These are phyloP conservation scores for Setomelanomma holmii DNA, from an alignment of 2,329 filamentous ascomycete genomes.

Conservation along the genomic window DNA sequence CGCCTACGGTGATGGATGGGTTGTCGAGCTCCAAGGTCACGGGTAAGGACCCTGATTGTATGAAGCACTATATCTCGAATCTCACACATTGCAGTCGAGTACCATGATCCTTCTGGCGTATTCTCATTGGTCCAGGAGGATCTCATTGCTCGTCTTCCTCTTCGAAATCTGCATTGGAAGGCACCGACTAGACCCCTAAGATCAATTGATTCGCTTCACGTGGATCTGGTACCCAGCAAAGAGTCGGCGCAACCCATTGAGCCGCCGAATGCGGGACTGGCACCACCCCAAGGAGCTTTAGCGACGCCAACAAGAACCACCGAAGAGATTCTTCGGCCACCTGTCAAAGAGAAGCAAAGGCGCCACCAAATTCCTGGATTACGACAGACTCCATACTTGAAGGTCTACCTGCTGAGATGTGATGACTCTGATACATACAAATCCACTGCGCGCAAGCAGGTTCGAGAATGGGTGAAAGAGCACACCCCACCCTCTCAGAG, in stretches of 20 bases:
- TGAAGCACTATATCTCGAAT: not conserved
- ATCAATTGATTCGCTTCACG: slow-evolving; percentile 90
- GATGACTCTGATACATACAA: slow-evolving; percentile 98
- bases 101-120: slow-evolving; percentile 89
- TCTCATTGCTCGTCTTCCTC: slow-evolving; percentile 78
- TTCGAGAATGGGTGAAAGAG: slow-evolving; percentile 90
- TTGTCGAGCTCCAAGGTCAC: slow-evolving; percentile 60
- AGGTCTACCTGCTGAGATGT: slow-evolving; percentile 86
- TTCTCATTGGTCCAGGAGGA: slow-evolving; percentile 83
- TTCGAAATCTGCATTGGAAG: slow-evolving; percentile 96
- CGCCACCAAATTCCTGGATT: slow-evolving; percentile 95
- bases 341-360: slow-evolving; percentile 58
- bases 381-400: slow-evolving; percentile 91
- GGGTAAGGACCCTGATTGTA: slow-evolving; percentile 43
- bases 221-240: slow-evolving; percentile 76
- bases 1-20: slow-evolving; percentile 49
- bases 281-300: slow-evolving; percentile 24
- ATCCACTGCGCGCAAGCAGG: slow-evolving; percentile 73
- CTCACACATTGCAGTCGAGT: slow-evolving; percentile 74
- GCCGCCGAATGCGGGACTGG: slow-evolving; percentile 32
- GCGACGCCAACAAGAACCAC: slow-evolving; percentile 26
- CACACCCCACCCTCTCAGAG: slow-evolving; percentile 65
- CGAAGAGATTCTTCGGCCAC: slow-evolving; percentile 35
- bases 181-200: slow-evolving; percentile 88
- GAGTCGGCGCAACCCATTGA: slow-evolving; percentile 55